Evolutionary conservation across 208 protist species (phyloP).

Genomic region (Trypanosoma boissoni): DNA sequence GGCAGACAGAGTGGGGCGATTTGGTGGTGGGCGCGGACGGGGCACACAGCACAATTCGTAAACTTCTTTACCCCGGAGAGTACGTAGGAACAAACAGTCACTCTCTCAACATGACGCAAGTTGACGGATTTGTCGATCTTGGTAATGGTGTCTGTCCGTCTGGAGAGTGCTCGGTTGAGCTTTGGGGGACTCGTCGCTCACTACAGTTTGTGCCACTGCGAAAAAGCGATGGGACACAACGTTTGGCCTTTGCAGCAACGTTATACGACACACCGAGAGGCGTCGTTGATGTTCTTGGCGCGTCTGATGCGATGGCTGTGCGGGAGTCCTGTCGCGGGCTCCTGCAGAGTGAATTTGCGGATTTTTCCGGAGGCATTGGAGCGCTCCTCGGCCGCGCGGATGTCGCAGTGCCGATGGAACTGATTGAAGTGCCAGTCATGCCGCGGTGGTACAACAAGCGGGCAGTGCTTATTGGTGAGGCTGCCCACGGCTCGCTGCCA

Average conservation of each 20-base stretch:
- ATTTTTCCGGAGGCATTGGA: slow-evolving; percentile 42
- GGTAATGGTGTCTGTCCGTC: slow-evolving; percentile 32
- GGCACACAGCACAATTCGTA: slow-evolving; percentile 76
- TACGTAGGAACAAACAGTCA: slow-evolving; percentile 58
- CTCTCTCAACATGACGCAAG: slow-evolving; percentile 73
- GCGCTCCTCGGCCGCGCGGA: slow-evolving; percentile 39
- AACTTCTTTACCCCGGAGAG: slow-evolving; percentile 77
- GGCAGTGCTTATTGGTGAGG: slow-evolving; percentile 83
- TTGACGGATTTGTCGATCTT: slow-evolving; percentile 66
- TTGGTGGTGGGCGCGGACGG: slow-evolving; percentile 88
- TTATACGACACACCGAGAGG: slow-evolving; percentile 51
- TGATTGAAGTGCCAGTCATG: slow-evolving; percentile 85
- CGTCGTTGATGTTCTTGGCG: slow-evolving; percentile 40
- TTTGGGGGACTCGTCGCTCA: slow-evolving; percentile 52
- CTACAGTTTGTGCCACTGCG: slow-evolving; percentile 43
- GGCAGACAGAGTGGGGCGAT: slow-evolving; percentile 82
- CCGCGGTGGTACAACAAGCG: slow-evolving; percentile 87
- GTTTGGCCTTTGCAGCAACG: slow-evolving; percentile 70
- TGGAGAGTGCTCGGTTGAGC: slow-evolving; percentile 50
- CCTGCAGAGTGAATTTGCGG: slow-evolving; percentile 47
- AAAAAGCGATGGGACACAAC: slow-evolving; percentile 36
- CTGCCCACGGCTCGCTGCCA: slow-evolving; percentile 81
- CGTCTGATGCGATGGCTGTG: slow-evolving; percentile 45
- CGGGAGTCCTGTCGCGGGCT: slow-evolving; percentile 43
- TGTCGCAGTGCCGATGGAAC: slow-evolving; percentile 64